phyloP scores from a whole-genome alignment of 805 yeast species.

The Lachancea waltii region DNA sequence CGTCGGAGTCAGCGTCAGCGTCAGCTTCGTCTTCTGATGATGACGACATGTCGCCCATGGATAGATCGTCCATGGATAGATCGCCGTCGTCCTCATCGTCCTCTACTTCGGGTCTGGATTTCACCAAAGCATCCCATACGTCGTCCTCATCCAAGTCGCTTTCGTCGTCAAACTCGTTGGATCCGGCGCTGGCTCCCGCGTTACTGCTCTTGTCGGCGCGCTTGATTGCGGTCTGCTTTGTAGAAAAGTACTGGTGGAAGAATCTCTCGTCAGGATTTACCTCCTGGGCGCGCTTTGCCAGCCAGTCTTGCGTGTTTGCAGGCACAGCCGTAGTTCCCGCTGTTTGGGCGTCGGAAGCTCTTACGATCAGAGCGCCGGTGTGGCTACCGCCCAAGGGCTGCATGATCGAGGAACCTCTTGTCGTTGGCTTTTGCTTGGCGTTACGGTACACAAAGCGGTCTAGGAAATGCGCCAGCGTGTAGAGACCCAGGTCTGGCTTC shows the following conservation, averaged over 20 bases:
- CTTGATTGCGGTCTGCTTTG: conserved; percentile 42
- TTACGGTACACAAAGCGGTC: conserved; percentile 94
- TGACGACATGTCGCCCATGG: conserved; percentile 4
- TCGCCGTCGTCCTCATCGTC: conserved; percentile 44
- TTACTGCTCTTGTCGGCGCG: conserved; percentile 27
- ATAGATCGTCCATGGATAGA: conserved; percentile 16
- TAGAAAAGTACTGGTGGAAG: conserved; percentile 76
- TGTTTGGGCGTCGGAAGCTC: conserved; percentile 48
- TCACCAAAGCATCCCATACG: conserved; percentile 74
- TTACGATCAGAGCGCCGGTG: conserved; percentile 61
- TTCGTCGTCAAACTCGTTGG: conserved; percentile 36
- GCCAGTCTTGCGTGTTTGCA: conserved; percentile 83
- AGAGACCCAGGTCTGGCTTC: conserved; percentile 88
- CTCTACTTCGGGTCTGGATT: conserved; percentile 66
- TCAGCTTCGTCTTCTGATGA: conserved; percentile 29
- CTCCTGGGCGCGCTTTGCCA: conserved; percentile 50
- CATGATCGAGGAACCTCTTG: conserved; percentile 92
- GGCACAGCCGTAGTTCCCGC: conserved; percentile 78
- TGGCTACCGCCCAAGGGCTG: conserved; percentile 77
- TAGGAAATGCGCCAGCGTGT: conserved; percentile 81
- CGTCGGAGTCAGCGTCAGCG: conserved; percentile 33
- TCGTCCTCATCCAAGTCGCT: conserved; percentile 59
- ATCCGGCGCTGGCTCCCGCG: conserved; percentile 18
- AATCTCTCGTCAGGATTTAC: conserved; percentile 84
- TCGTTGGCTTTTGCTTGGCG: conserved; percentile 65